Conservation (phyloP, 192 early-diverging fungal genomes). For the Backusella westeae region DNA sequence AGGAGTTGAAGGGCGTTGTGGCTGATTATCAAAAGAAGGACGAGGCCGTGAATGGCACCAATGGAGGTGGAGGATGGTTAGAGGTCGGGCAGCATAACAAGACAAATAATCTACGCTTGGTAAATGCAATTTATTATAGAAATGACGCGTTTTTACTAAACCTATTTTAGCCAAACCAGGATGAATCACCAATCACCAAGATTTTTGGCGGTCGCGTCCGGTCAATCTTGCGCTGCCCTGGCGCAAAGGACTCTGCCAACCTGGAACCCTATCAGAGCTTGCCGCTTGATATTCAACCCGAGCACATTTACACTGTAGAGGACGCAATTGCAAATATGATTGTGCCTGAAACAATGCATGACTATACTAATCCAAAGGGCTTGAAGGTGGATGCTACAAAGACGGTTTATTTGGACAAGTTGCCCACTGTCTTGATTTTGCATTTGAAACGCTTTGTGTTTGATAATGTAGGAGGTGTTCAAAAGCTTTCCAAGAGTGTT, state of each 20-base stretch:
- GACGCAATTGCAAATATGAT: slow-evolving; percentile 84
- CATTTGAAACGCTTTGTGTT: slow-evolving; percentile 96
- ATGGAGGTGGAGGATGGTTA: slow-evolving; percentile 65
- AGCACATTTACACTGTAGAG: slow-evolving; percentile 73
- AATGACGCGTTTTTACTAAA: not conserved
- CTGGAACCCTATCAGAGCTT: slow-evolving; percentile 88
- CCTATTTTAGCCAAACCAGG: slow-evolving; percentile 51
- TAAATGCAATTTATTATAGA: slow-evolving; percentile 20
- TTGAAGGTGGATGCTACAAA: slow-evolving; percentile 67
- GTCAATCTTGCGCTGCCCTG: slow-evolving; percentile 71
- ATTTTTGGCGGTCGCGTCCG: slow-evolving; percentile 87
- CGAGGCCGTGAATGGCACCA: not conserved
- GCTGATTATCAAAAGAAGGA: slow-evolving; percentile 12
- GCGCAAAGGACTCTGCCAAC: slow-evolving; percentile 76
- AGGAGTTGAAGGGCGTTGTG: slow-evolving; percentile 67
- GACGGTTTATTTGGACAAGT: slow-evolving; percentile 73
- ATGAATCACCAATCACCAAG: slow-evolving; percentile 75
- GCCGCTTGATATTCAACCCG: slow-evolving; percentile 79
- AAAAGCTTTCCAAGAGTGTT: slow-evolving; percentile 88
- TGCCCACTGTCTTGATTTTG: slow-evolving; percentile 90
- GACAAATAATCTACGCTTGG: slow-evolving; percentile 58
- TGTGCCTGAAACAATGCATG: slow-evolving; percentile 77
- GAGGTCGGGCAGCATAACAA: slow-evolving; percentile 91
- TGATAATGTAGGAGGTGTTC: slow-evolving; percentile 65
- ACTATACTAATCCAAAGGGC: slow-evolving; percentile 59